Evolutionary conservation across 768 basidiomycete species (phyloP), one percentile per base, ranked within the genome.

Genomic region (Suillus bovinus): DNA sequence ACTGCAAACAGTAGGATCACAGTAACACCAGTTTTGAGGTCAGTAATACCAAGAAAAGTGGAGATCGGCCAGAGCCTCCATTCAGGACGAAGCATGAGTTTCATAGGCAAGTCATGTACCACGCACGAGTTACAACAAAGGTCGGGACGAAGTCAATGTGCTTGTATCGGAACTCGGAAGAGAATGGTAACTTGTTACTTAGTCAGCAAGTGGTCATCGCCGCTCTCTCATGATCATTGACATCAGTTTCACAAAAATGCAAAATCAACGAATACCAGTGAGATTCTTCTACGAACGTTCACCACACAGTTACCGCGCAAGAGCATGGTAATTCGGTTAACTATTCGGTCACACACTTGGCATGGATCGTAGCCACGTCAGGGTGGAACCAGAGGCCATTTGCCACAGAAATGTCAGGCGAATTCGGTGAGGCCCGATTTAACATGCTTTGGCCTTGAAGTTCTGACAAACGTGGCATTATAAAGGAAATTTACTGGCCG

Each of bases 11-110:
- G 83, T 27, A 97, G 81, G 63, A 91, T 88, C 61, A 99, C 82
- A 53, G 85, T 90, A 63, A 93, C 94, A 55, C 94, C 96, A 0
- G 93, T 93, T 79, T 98, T 99, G 75, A 99, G 84, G 80, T 99
- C 96, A 66, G 96, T 83, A 55, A 94, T 73, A 59, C 92, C 92
- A 52, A 94, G 80, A 76, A 96, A 96, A 2, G 93, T 93, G 59
- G 85, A 79, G 58, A 94, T 78, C 38, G 93, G 91, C 84, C 90
- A 86, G 64, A 91, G 84, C 74, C 90, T 82, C 86, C 90, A 92
- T 86, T 91, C 85, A 71, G 86, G 89, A 71, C 88, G 88, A 71
- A 93, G 84, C 72, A 82, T 91, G 70, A 93, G 86, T 80, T 86
- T 91, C 91, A 91, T 91, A 65, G 64, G 75, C 68, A 67, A 56